Evolutionary conservation across 306 rosid species (phyloP), one percentile per base, ranked within the genome.

Genomic region (Cercis canadensis): DNA sequence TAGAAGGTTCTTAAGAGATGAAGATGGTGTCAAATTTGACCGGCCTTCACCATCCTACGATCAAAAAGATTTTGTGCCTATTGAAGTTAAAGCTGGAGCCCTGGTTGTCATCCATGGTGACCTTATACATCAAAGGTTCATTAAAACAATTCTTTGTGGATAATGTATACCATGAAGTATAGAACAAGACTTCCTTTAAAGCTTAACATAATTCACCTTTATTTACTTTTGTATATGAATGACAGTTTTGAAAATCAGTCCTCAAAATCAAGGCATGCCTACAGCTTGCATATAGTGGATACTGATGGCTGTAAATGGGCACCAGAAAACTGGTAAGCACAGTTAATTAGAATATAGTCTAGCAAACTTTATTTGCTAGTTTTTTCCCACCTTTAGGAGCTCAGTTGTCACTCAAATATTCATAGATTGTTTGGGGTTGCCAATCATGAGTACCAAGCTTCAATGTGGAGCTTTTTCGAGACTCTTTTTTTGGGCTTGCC

Each of bases 1-100:
- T 41, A 89, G 98, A 77, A 89, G 96, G 82, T 86, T 94, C 73
- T 53, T 87, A 19, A 84, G 97, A 77, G 92, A 85, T 51, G 89
- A 94, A 77, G 60, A 65, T 2, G 96, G 98, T 14, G 92, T 94
- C 47, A 79, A 81, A 81, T 90, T 86, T 65, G 98, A 94, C 78
- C 82, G 79, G 55, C 95, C 95, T 29, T 87, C 92, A 41, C 92
- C 95, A 14, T 73, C 73, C 37, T 91, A 89, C 73, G 83, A 89
- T 78, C 73, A 80, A 61, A 89, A 87, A 32, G 95, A 91, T 73
- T 91, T 94, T 75, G 89, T 91, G 75, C 95, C 96, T 39, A 77
- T 94, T 76, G 97, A 94, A 84, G 97, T 89, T 34, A 34, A 34
- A 37, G 87, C 87, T 58, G 88, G 90, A 49, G 75, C 90, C 56